Evolutionary conservation across 768 basidiomycete species (phyloP).

Genomic region (Pleurotus sapidus): DNA sequence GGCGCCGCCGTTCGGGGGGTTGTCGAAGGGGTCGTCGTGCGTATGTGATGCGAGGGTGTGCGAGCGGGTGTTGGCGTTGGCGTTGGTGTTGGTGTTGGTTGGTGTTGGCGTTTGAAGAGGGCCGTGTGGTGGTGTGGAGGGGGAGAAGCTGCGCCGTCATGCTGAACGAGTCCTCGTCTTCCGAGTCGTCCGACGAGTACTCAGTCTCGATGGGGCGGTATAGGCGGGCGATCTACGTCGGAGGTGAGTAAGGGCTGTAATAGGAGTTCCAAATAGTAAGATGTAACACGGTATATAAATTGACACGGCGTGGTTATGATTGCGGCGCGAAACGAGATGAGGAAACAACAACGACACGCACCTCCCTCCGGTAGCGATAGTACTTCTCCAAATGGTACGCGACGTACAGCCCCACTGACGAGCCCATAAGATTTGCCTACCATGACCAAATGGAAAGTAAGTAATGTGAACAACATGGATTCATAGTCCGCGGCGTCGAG

Average conservation of each 20-base stretch:
- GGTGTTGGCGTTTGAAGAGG: not conserved
- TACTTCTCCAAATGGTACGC: slow-evolving; percentile 71
- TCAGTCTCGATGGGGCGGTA: slow-evolving; percentile 69
- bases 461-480: not conserved
- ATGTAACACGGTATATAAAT: no score
- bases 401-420: slow-evolving; percentile 61
- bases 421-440: slow-evolving; percentile 79
- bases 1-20: not conserved
- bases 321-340: not conserved
- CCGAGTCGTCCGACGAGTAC: slow-evolving; percentile 43
- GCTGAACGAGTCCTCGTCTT: slow-evolving; percentile 47
- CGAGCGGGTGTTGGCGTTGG: no score
- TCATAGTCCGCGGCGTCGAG: no score
- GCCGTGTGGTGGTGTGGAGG: slow-evolving; percentile 26
- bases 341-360: slow-evolving; percentile 20
- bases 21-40: not conserved
- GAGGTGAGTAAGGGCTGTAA: not conserved
- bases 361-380: slow-evolving; percentile 79
- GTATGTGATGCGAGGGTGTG: no score
- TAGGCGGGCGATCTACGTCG: slow-evolving; percentile 63
- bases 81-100: no score
- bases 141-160: slow-evolving; percentile 59
- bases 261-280: no score
- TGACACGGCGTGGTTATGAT: no score
- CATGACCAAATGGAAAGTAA: not conserved